These are phyloP conservation scores for Phialophora tarda DNA, from an alignment of 2,329 filamentous ascomycete genomes.

Conservation along the genomic window DNA sequence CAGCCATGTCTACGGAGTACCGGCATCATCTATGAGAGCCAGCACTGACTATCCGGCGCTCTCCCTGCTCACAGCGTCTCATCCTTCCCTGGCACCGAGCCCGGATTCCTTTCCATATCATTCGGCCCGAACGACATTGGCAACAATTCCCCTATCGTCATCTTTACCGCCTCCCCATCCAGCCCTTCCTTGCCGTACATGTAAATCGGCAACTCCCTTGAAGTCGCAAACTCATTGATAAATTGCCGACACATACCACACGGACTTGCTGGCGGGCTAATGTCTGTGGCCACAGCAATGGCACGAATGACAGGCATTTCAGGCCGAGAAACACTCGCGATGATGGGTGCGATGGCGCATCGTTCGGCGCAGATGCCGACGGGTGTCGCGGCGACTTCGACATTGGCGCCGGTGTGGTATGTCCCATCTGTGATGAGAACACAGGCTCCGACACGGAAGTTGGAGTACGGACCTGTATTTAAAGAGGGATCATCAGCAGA, in stretches of 20 bases:
- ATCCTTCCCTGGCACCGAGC: neutral
- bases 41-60: neutral
- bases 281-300: constrained; percentile 83
- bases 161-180: constrained; percentile 56
- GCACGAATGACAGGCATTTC: constrained; percentile 67
- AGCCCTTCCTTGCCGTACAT: constrained; percentile 86
- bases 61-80: neutral
- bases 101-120: constrained; percentile 44
- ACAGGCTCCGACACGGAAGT: constrained; percentile 86
- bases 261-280: constrained; percentile 68
- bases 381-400: constrained; percentile 92
- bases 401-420: constrained; percentile 77
- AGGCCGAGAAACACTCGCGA: constrained; percentile 59
- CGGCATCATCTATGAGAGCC: neutral
- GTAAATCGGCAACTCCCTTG: constrained; percentile 73
- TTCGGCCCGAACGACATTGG: constrained; percentile 62
- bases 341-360: constrained; percentile 81
- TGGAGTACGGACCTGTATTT: constrained; percentile 74
- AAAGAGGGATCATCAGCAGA: neutral
- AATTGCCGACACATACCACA: constrained; percentile 82
- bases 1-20: neutral
- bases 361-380: constrained; percentile 96
- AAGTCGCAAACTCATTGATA: constrained; percentile 66
- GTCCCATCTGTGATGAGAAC: constrained; percentile 66
- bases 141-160: constrained; percentile 68